Evolutionary conservation across 148 eudicot species (phyloP), one percentile per base, ranked within the genome.

Genomic region (Chenopodium formosanum): DNA sequence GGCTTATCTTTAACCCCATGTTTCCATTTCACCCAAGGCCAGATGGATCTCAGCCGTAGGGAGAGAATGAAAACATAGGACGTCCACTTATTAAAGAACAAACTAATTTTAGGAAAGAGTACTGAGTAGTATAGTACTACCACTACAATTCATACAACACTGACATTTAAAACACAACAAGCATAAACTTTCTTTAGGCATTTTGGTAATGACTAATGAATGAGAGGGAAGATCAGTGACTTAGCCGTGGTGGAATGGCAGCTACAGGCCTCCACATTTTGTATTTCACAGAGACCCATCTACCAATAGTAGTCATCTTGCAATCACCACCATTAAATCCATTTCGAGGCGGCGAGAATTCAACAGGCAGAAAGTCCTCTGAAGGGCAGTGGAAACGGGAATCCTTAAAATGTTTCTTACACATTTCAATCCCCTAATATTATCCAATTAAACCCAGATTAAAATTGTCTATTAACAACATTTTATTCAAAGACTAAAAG

Each of bases 11-110:
- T 74, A 44, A 80, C 70, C 86, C 84, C 19, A 32, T 84, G 86
- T 84, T 84, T 84, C 81, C 62, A 77, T 7, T 77, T 84, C 86
- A 80, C 86, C 84, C 86, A 75, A n/a, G 48, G 82, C 63, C 83
- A 72, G 20, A 19, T 34, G 16, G 20, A 37, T 34, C 17, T 37
- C 40, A 71, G 52, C 73, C 83, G 48, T 40, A 50, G 86, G 86
- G 84, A 76, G 83, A 80, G 25, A 80, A n/a, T 65, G 73, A 81
- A 84, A 84, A 84, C 86, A 84, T 70, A 6, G 69, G 78, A 10
- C 44, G 65, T 73, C 12, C 29, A 71, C 68, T 79, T 17, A 31
- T 16, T 56, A 3, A 14, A 7, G 29, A 44, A 34, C 14, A 6
- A 50, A 19, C 47, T 16, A 69, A 17, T 37, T 37, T 4, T 37